phyloP scores from a whole-genome alignment of 179 eudicot species.

The Heliamphora pulchella region DNA sequence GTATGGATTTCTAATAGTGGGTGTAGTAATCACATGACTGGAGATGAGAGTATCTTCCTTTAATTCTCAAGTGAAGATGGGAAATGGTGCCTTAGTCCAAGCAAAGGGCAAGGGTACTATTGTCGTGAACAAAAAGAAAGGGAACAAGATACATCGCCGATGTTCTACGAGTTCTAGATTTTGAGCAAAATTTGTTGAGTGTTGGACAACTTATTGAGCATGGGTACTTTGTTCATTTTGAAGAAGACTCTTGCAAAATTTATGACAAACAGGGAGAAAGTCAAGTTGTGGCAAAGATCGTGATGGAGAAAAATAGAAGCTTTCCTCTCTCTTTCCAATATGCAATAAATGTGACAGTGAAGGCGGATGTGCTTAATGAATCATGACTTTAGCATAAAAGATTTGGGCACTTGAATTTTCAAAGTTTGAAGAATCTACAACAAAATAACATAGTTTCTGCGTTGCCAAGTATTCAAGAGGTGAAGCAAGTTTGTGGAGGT shows the following conservation, averaged over 20 bases:
- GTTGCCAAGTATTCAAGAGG: too few species aligned
- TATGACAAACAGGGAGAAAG: background rate
- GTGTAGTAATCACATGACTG: background rate
- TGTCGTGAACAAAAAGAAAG: constrained; percentile 10
- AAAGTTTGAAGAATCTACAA: too few species aligned
- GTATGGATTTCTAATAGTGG: constrained; percentile 22
- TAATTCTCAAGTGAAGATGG: background rate
- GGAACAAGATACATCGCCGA: constrained; percentile 14
- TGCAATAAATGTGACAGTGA: too few species aligned
- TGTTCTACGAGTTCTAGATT: constrained; percentile 13
- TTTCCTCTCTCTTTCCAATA: too few species aligned
- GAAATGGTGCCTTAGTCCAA: constrained; percentile 12
- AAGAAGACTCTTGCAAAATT: background rate
- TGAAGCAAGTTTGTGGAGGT: too few species aligned
- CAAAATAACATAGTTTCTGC: too few species aligned
- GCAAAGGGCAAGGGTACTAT: constrained; percentile 15
- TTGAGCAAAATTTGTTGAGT: constrained; percentile 15
- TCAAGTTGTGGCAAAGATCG: background rate
- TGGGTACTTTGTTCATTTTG: background rate
- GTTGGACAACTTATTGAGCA: background rate
- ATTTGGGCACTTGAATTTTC: too few species aligned
- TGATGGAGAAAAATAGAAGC: too few species aligned
- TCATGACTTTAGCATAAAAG: too few species aligned
- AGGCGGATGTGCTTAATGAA: too few species aligned
- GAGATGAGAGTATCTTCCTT: background rate